Evolutionary conservation across 495 filamentous ascomycete genomes (phyloP).

Genomic region (Penicillium egyptiacum): DNA sequence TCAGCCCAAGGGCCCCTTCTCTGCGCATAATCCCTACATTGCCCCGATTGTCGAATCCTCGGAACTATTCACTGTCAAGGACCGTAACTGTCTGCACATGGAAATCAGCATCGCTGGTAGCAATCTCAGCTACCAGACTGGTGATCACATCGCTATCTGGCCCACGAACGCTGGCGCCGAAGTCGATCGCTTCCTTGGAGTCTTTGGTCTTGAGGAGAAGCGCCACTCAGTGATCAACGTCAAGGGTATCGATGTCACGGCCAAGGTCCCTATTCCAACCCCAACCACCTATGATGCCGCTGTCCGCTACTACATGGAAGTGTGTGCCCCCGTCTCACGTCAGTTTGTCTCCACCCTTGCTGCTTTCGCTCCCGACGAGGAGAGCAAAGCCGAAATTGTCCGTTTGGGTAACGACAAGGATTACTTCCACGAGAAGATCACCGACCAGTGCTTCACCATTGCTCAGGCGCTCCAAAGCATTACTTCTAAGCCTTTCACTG

Average conservation of each 20-base stretch:
- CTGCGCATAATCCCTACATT: slow-evolving; percentile 95
- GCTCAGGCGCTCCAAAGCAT: slow-evolving; percentile 80
- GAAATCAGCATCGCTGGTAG: slow-evolving; percentile 89
- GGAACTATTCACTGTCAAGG: slow-evolving; percentile 89
- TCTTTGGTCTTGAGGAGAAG: slow-evolving; percentile 74
- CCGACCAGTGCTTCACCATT: slow-evolving; percentile 82
- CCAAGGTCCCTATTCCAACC: slow-evolving; percentile 96
- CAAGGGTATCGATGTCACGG: slow-evolving; percentile 91
- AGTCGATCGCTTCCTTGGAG: slow-evolving; percentile 83
- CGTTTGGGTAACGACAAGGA: slow-evolving; percentile 92
- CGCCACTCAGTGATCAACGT: slow-evolving; percentile 82
- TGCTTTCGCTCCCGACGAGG: slow-evolving; percentile 84
- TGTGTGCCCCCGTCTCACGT: slow-evolving; percentile 90
- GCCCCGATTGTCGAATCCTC: slow-evolving; percentile 87
- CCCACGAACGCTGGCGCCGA: slow-evolving; percentile 92
- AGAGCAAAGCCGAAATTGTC: slow-evolving; percentile 78
- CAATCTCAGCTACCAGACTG: slow-evolving; percentile 83
- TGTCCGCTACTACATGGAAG: slow-evolving; percentile 95
- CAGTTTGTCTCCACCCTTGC: slow-evolving; percentile 89
- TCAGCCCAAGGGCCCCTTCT: slow-evolving; percentile 82
- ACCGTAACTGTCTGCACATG: slow-evolving; percentile 94
- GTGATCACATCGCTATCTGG: slow-evolving; percentile 97
- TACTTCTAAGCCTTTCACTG: slow-evolving; percentile 70
- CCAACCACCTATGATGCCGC: slow-evolving; percentile 96
- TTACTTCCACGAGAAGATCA: slow-evolving; percentile 88